Percentiles rank a stretch among this genome's conserved stretches.
phyloP scores from a whole-genome alignment of 192 early-diverging fungal species.

The Backusella tarrabulga region DNA sequence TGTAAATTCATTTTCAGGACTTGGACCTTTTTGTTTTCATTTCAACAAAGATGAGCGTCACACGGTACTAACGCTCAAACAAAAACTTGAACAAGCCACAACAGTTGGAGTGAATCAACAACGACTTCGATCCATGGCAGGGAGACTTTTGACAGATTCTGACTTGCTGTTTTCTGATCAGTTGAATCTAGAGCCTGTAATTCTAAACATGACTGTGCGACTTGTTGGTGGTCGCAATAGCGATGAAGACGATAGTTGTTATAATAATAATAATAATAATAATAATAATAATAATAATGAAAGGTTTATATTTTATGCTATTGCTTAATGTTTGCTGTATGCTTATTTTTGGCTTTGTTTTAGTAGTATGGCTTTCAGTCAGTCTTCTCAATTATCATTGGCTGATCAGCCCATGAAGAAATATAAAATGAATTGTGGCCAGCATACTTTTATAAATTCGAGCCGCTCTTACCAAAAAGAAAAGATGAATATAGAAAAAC shows the following conservation, averaged over 20 bases:
- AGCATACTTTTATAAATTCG: neutral
- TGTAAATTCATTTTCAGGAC: slow-evolving; percentile 11
- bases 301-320: too few species aligned
- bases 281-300: too few species aligned
- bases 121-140: neutral
- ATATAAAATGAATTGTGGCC: neutral
- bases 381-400: neutral
- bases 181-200: neutral
- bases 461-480: neutral
- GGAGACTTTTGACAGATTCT: neutral
- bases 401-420: neutral
- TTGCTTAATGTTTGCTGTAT: too few species aligned
- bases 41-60: neutral
- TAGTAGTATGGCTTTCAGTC: too few species aligned
- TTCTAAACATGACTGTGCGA: slow-evolving; percentile 6
- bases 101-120: slow-evolving; percentile 1
- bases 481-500: neutral
- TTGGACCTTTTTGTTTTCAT: slow-evolving; percentile 11
- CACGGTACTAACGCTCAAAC: neutral
- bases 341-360: too few species aligned
- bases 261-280: too few species aligned
- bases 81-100: neutral
- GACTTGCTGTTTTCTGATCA: neutral
- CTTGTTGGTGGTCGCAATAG: neutral
- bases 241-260: neutral